These are phyloP conservation scores for Firmiana major DNA, from an alignment of 345 rosid species.

Conservation along the genomic window DNA sequence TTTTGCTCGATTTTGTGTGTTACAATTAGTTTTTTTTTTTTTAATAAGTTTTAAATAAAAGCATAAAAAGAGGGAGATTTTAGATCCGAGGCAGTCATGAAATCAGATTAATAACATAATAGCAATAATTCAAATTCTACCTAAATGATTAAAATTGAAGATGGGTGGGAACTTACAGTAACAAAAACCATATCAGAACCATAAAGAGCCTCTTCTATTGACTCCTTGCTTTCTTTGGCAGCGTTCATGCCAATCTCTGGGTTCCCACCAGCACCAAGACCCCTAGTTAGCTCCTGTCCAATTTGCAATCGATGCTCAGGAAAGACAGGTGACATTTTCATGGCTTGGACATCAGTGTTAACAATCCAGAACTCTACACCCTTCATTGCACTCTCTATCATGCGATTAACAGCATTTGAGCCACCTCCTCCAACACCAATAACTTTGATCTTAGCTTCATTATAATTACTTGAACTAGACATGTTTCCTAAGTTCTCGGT, in stretches of 20 bases:
- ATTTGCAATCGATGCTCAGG: conserved; percentile 83
- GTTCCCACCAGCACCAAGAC: conserved; percentile 98
- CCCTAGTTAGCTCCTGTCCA: conserved; percentile 93
- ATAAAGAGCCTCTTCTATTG: conserved; percentile 86
- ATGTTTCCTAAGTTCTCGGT: conserved; percentile 46
- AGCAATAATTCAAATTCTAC: neutral
- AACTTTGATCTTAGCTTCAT: conserved; percentile 90
- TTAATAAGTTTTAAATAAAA: neutral
- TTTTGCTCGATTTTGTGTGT: neutral
- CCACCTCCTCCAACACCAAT: conserved; percentile 98
- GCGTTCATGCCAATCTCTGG: conserved; percentile 98
- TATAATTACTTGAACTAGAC: conserved; percentile 45
- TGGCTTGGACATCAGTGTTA: conserved; percentile 86
- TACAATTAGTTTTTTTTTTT: neutral
- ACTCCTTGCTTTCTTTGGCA: conserved; percentile 86
- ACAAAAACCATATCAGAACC: conserved; percentile 98
- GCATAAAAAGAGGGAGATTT: neutral
- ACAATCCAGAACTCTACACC: conserved; percentile 98
- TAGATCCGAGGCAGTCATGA: neutral
- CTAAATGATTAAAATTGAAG: neutral
- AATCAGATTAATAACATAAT: neutral
- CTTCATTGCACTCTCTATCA: conserved; percentile 90
- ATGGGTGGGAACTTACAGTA: conserved; percentile 51
- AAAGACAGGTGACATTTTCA: conserved; percentile 87
- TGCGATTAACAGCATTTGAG: conserved; percentile 97